Evolutionary conservation across 2,329 filamentous ascomycete species (phyloP).

Genomic region (Calonectria hongkongensis): DNA sequence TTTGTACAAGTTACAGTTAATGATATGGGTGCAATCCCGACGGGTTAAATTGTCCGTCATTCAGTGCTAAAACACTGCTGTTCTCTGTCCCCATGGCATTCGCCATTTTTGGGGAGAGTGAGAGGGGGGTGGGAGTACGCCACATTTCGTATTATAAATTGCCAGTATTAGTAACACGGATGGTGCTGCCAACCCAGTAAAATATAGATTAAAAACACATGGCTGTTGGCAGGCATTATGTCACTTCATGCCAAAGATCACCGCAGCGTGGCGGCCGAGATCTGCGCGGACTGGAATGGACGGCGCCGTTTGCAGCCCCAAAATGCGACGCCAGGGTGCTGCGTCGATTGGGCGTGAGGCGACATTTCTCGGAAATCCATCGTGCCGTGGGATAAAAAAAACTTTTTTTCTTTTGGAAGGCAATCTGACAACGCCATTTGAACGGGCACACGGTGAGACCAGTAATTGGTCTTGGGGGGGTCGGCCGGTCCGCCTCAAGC

Average conservation of each 20-base stretch:
- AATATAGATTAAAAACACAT: constrained; percentile 1
- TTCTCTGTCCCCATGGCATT: neutral
- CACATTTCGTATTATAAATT: neutral
- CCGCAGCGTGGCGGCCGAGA: constrained; percentile 7
- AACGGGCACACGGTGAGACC: neutral
- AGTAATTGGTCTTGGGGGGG: neutral
- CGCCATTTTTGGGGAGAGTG: neutral
- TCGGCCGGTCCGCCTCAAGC: too few relatives aligned
- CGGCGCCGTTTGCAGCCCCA: constrained; percentile 1
- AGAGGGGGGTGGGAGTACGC: neutral
- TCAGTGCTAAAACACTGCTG: constrained; percentile 7
- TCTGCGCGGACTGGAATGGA: constrained; percentile 26
- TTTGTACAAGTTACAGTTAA: constrained; percentile 28
- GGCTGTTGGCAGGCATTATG: neutral
- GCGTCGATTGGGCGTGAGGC: neutral
- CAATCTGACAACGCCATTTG: constrained; percentile 2
- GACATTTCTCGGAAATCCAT: neutral
- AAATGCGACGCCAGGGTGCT: neutral
- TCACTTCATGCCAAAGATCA: constrained; percentile 4
- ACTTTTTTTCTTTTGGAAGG: neutral
- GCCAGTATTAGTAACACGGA: neutral
- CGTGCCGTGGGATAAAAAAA: neutral
- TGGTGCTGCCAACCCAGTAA: neutral
- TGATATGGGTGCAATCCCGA: constrained; percentile 18
- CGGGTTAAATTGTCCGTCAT: neutral